Evolutionary conservation across 2,329 filamentous ascomycete genomes (phyloP), one percentile per base, ranked within the genome.

Genomic region (Ophiostoma quercus): DNA sequence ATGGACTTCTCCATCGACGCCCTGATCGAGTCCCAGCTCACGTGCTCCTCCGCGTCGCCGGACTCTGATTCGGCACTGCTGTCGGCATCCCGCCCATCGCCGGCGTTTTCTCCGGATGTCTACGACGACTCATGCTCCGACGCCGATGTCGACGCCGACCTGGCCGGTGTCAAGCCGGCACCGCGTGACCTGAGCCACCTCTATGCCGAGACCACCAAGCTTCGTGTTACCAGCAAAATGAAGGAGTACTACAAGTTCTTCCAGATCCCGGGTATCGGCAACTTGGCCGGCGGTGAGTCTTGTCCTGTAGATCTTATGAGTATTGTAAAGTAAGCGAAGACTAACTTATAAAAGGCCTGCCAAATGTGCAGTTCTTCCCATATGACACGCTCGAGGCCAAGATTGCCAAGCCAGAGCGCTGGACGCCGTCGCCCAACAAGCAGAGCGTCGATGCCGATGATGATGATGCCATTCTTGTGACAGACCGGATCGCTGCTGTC

Each of bases 171-270:
- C 62, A 65, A 65, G 62, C 62, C 62, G 34, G 62, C 75, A 70
- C 92, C 94, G 6, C 81, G 88, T 74, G 90, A 97, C 78, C 83
- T 97, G 72, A 90, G 88, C 74, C 92, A 97, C 77, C 90, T 94
- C 77, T 90, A 89, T 74, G 94, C 92, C 0, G 82, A 87, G 70
- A 83, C 87, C 63, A 90, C 92, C 66, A 88, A 84, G 76, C 84
- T 85, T 66, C 85, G 92, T 9, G 74, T 82, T 7, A 82, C 85
- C 7, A 95, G 88, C 76, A 82, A 82, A 62, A 85, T 96, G 78
- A 97, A 97, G 82, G 67, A 84, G 51, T 92, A 94, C 78, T 97
- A 97, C 83, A 92, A 92, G 79, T 96, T 92, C 80, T 95, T 95
- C 75, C 73, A 77, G 74, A 86, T 88, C 68, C 87, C 87, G 0